Percentiles rank a stretch among this genome's conserved stretches.
Conservation (phyloP, 139 green algal genomes). For the Chlamydomonas sp. region DNA sequence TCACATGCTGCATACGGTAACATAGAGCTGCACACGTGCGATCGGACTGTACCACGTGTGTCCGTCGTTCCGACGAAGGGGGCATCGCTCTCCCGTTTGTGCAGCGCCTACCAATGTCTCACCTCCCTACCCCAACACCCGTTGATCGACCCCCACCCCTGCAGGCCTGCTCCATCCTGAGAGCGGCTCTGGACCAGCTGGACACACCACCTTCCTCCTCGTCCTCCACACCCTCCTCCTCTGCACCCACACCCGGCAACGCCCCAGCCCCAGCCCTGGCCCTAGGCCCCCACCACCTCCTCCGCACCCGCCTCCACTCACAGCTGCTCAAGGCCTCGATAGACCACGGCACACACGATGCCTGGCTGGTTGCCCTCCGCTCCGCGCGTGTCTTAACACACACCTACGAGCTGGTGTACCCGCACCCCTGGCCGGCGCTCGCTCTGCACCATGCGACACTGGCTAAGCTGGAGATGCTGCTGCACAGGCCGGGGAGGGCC, state of each 20-base stretch:
- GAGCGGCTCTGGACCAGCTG: background rate
- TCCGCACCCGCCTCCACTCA: slow-evolving; percentile 49
- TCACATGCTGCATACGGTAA: no score
- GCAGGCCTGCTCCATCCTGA: no score
- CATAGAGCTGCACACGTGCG: no score
- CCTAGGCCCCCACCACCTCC: slow-evolving; percentile 43
- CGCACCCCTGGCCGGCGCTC: slow-evolving; percentile 44
- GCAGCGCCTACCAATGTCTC: no score
- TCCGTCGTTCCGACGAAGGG: no score
- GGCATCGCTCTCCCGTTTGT: no score
- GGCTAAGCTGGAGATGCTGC: slow-evolving; percentile 58
- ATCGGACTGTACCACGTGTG: no score
- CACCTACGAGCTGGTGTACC: slow-evolving; percentile 64
- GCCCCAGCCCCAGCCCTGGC: background rate
- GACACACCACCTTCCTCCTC: background rate
- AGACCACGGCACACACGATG: slow-evolving; percentile 3
- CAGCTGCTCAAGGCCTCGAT: slow-evolving; percentile 55
- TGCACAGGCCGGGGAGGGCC: slow-evolving; percentile 40
- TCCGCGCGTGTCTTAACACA: slow-evolving; percentile 44
- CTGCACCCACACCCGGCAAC: no score
- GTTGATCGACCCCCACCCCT: no score
- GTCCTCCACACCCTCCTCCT: background rate
- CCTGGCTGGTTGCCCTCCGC: slow-evolving; percentile 55
- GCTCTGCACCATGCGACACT: slow-evolving; percentile 50
- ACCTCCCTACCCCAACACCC: no score